Evolutionary conservation across 805 yeast genomes (phyloP), one percentile per base, ranked within the genome.

Genomic region (Starmerella bacillaris): DNA sequence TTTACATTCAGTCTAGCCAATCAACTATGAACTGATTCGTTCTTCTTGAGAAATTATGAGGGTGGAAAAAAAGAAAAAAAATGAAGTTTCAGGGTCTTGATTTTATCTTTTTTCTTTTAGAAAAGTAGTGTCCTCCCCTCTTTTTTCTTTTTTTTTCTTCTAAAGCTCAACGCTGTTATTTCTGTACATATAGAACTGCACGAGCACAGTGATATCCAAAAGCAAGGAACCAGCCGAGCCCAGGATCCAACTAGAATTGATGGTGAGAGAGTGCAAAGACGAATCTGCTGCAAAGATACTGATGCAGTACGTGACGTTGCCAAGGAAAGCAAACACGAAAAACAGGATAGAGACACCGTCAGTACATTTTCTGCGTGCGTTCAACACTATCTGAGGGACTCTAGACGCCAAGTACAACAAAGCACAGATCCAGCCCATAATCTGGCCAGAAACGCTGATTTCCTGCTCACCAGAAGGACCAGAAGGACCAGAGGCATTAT

Each of bases 331-430:
- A 64, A 89, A 86, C 17, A 89, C 59, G 58, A 86, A 86, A 57
- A 89, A 86, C 64, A 86, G 65, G 51, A 89, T 80, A 8, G 94
- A 80, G 33, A 86, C 78, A 18, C 96, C 96, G 42, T 89, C 96
- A 53, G 94, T 83, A 2, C 92, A 77, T 57, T 83, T 84, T 51
- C 95, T 68, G 53, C 74, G 65, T 51, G 66, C 80, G 57, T 89
- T 89, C 41, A 86, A 64, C 39, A 80, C 54, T 36, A 89, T 80
- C 58, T 89, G 98, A 1, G 98, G 98, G 20, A 89, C 58, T 47
- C 98, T 65, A 14, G 96, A 84, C 2, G 94, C 93, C 40, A 86
- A 58, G 44, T 60, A 60, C 9, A 60, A 46, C n/a, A 47, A 44
- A 2, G 65, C 63, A 33, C 65, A 60, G 34, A 70, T 49, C 62